phyloP scores from a whole-genome alignment of 768 basidiomycete genomes.

The Serpula lacrymans region DNA sequence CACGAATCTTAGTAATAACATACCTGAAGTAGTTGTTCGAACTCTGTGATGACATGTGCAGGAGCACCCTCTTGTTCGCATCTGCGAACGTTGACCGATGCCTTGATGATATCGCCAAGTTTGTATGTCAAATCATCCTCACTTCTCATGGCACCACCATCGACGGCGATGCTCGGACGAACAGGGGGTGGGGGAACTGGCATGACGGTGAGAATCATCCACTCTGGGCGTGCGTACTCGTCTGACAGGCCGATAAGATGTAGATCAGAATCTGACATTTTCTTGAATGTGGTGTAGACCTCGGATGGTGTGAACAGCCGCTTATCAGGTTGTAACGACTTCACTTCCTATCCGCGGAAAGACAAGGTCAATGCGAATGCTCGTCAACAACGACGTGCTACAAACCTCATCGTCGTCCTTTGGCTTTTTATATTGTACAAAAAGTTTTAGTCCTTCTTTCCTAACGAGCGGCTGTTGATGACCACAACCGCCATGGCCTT shows the following conservation, averaged over 20 bases:
- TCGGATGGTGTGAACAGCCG: slow-evolving; percentile 80
- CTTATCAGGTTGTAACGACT: slow-evolving; percentile 79
- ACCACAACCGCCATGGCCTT: slow-evolving; percentile 97
- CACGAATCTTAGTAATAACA: slow-evolving; percentile 15
- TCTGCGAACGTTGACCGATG: slow-evolving; percentile 86
- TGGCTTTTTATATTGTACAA: slow-evolving; percentile 90
- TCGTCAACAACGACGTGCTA: slow-evolving; percentile 16
- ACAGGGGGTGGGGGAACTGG: slow-evolving; percentile 98
- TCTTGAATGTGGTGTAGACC: slow-evolving; percentile 92
- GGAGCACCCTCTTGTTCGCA: slow-evolving; percentile 97
- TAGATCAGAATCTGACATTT: slow-evolving; percentile 89
- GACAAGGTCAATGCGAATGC: slow-evolving; percentile 1
- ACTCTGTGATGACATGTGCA: slow-evolving; percentile 92
- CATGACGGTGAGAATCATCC: slow-evolving; percentile 99
- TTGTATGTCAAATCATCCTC: slow-evolving; percentile 99
- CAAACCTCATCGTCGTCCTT: slow-evolving; percentile 93
- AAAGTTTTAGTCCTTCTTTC: slow-evolving; percentile 94
- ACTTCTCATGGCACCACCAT: slow-evolving; percentile 93
- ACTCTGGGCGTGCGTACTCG: slow-evolving; percentile 95
- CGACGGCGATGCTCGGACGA: slow-evolving; percentile 95
- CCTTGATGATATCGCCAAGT: slow-evolving; percentile 93
- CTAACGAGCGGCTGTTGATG: slow-evolving; percentile 85
- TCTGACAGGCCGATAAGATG: slow-evolving; percentile 88
- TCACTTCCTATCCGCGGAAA: slow-evolving; percentile 64
- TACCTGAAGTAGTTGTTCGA: slow-evolving; percentile 94